Conservation (phyloP, 2,329 filamentous ascomycete genomes). For the Beauveria australis region DNA sequence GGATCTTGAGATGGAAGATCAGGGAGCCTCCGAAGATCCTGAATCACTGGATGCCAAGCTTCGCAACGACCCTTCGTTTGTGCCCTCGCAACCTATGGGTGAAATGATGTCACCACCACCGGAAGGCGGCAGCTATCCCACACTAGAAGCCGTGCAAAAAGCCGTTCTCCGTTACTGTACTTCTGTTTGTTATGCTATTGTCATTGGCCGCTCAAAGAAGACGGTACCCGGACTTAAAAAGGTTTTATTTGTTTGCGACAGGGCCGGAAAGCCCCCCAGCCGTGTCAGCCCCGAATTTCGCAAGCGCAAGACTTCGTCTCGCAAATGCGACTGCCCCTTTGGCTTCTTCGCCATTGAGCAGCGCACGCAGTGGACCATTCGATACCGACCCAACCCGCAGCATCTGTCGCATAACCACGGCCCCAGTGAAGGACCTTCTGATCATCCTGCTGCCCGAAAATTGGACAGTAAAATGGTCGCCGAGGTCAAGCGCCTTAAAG, state of each 20-base stretch:
- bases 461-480: conserved; percentile 61
- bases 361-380: conserved; percentile 57
- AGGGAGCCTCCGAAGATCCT: conserved; percentile 38
- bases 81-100: conserved; percentile 48
- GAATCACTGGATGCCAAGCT: conserved; percentile 39
- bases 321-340: conserved; percentile 61
- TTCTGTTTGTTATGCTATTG: conserved; percentile 59
- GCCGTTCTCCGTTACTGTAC: conserved; percentile 58
- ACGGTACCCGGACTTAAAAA: conserved; percentile 60
- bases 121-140: conserved; percentile 56
- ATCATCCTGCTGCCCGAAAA: conserved; percentile 58
- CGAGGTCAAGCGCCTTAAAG: conserved; percentile 57
- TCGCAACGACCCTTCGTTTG: conserved; percentile 40
- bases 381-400: conserved; percentile 51
- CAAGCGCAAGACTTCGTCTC: conserved; percentile 59
- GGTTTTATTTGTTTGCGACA: conserved; percentile 59
- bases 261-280: conserved; percentile 53
- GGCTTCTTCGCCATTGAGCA: conserved; percentile 64
- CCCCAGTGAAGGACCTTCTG: conserved; percentile 57
- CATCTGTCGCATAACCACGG: conserved; percentile 58
- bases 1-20: conserved; percentile 45
- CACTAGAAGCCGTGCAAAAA: conserved; percentile 56
- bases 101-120: conserved; percentile 55
- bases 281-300: conserved; percentile 56
- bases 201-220: conserved; percentile 61